Evolutionary conservation across 495 filamentous ascomycete genomes (phyloP).

Genomic region (Neurospora terricola): DNA sequence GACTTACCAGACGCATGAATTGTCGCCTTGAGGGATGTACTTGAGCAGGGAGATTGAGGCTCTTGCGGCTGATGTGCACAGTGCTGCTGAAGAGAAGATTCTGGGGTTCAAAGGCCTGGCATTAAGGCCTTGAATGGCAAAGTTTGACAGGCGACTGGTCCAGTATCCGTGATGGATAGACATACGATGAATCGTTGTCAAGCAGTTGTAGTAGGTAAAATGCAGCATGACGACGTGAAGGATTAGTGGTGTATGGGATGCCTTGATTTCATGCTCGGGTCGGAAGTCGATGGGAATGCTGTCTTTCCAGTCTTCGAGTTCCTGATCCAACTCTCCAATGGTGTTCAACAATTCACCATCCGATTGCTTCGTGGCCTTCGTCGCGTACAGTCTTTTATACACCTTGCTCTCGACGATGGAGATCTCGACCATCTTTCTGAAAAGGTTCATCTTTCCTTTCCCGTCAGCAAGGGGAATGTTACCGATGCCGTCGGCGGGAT

Average conservation of each 20-base stretch:
- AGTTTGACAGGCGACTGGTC: conserved; percentile 91
- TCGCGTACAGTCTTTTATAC: conserved; percentile 88
- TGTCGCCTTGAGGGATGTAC: conserved; percentile 92
- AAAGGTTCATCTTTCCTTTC: conserved; percentile 89
- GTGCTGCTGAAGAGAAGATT: conserved; percentile 84
- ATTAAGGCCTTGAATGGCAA: conserved; percentile 88
- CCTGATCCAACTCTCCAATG: conserved; percentile 88
- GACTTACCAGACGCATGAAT: conserved; percentile 86
- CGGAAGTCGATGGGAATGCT: conserved; percentile 86
- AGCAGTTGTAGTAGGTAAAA: conserved; percentile 94
- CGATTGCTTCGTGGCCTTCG: conserved; percentile 81
- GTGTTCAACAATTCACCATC: conserved; percentile 92
- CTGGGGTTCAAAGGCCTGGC: conserved; percentile 82
- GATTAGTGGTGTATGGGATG: conserved; percentile 78
- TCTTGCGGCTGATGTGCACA: conserved; percentile 86
- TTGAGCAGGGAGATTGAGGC: conserved; percentile 89
- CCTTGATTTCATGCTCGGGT: conserved; percentile 89
- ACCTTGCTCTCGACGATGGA: conserved; percentile 86
- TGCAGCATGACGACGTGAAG: conserved; percentile 88
- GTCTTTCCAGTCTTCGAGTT: conserved; percentile 95
- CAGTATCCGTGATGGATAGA: conserved; percentile 97
- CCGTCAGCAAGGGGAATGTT: conserved; percentile 85
- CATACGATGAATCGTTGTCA: conserved; percentile 98
- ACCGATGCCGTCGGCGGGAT: conserved; percentile 84
- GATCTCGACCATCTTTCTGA: conserved; percentile 83